phyloP scores from a whole-genome alignment of 805 yeast genomes.

The Wickerhamiella azymoides region DNA sequence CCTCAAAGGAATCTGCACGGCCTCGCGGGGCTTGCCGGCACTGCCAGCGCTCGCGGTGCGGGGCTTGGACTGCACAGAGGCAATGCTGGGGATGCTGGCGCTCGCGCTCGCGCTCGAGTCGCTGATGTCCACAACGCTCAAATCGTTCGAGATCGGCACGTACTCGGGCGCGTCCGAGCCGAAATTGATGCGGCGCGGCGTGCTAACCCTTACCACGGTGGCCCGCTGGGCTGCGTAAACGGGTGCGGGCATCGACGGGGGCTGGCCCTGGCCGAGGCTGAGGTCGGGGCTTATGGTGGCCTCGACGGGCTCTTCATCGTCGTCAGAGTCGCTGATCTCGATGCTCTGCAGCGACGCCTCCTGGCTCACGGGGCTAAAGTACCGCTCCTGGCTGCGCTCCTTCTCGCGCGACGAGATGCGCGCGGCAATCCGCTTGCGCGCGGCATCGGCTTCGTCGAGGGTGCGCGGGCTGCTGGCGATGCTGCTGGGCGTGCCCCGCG shows the following conservation, averaged over 20 bases:
- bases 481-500: slow-evolving; percentile 1
- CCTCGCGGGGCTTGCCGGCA: no score
- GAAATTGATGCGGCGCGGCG: slow-evolving; percentile 7
- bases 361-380: background rate
- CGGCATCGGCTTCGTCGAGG: slow-evolving; percentile 7
- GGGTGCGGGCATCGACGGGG: slow-evolving; percentile 6
- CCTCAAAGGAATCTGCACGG: no score
- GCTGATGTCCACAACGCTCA: slow-evolving; percentile 7
- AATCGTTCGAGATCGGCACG: background rate
- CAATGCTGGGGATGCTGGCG: no score
- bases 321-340: background rate
- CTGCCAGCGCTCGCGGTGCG: no score
- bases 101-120: no score
- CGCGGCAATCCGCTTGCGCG: slow-evolving; percentile 5
- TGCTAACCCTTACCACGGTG: slow-evolving; percentile 7
- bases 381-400: slow-evolving; percentile 3
- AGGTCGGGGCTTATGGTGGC: no score
- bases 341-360: background rate
- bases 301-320: background rate
- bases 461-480: slow-evolving; percentile 6
- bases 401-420: slow-evolving; percentile 4
- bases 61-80: no score
- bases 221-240: background rate
- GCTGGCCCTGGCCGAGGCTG: no score
- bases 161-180: slow-evolving; percentile 1